phyloP scores from a whole-genome alignment of 208 protist species.

The Sergeia podlipaevii region DNA sequence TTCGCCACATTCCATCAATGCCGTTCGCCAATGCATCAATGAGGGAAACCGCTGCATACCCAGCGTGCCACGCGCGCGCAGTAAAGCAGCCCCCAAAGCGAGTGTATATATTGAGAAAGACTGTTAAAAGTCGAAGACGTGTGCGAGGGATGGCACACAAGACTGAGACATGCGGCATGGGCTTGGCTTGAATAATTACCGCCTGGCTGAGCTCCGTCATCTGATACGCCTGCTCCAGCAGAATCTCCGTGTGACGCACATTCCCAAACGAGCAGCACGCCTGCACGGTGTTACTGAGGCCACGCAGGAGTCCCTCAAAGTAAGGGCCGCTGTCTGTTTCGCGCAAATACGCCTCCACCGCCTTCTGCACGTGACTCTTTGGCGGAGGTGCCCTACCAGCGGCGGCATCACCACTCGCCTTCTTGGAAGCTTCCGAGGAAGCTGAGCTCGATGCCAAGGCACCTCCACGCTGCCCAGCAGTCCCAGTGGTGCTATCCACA shows the following conservation, averaged over 20 bases:
- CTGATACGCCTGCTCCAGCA: conserved; percentile 63
- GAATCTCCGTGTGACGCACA: conserved; percentile 48
- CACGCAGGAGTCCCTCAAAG: conserved; percentile 43
- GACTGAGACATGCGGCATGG: conserved; percentile 30
- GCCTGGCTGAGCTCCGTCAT: conserved; percentile 50
- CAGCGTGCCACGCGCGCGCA: conserved; percentile 50
- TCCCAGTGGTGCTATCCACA: not conserved
- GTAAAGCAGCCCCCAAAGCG: conserved; percentile 59
- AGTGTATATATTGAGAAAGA: conserved; percentile 66
- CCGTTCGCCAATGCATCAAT: conserved; percentile 78
- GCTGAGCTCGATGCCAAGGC: not conserved
- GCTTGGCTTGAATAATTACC: conserved; percentile 21
- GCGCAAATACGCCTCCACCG: conserved; percentile 32
- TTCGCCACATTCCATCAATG: conserved; percentile 65
- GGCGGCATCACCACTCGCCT: not conserved
- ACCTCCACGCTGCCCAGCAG: not conserved
- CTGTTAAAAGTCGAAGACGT: conserved; percentile 55
- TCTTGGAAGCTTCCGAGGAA: too few relatives aligned
- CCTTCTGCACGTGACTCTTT: not conserved
- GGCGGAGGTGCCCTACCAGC: not conserved
- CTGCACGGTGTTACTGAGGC: conserved; percentile 57
- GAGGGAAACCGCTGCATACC: conserved; percentile 68
- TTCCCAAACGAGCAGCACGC: conserved; percentile 80
- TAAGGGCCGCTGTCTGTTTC: conserved; percentile 39
- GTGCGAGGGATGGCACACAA: conserved; percentile 32